Evolutionary conservation across 257 asterid genomes (phyloP).

Genomic region (Verbascum thapsus): DNA sequence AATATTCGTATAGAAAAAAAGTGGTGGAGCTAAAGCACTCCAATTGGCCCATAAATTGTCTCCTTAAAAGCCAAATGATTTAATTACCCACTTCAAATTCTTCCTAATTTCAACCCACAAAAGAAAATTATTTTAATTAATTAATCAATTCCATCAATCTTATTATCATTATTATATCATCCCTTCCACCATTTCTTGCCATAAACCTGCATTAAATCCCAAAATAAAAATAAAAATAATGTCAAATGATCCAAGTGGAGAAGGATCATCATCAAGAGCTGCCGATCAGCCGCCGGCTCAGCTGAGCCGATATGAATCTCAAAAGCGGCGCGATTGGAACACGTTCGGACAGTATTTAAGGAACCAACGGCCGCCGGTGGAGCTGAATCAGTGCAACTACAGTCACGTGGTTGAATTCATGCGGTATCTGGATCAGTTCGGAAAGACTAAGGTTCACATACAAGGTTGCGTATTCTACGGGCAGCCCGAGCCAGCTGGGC

Average conservation of each 20-base stretch:
- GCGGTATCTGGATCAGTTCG: constrained; percentile 81
- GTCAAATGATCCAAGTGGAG: constrained; percentile 55
- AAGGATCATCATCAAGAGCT: constrained; percentile 44
- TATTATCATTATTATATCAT: background rate
- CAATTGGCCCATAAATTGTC: constrained; percentile 69
- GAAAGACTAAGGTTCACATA: constrained; percentile 82
- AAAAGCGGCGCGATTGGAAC: constrained; percentile 92
- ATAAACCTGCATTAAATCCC: background rate
- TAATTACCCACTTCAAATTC: constrained; percentile 46
- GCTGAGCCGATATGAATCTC: constrained; percentile 80
- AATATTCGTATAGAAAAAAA: no score
- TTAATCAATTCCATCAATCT: background rate
- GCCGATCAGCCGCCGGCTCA: constrained; percentile 38
- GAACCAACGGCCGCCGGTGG: constrained; percentile 78
- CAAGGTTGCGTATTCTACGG: constrained; percentile 76
- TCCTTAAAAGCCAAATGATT: constrained; percentile 52
- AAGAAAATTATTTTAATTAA: background rate
- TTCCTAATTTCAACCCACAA: background rate
- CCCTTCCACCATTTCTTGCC: background rate
- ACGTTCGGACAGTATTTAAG: constrained; percentile 81
- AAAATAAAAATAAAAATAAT: constrained; percentile 33
- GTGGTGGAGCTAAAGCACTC: constrained; percentile 54
- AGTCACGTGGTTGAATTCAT: constrained; percentile 76
- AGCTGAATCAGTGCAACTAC: constrained; percentile 66
- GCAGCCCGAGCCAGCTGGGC: constrained; percentile 75